Evolutionary conservation across 495 filamentous ascomycete genomes (phyloP), one percentile per base, ranked within the genome.

Genomic region (Penicillium mononematosum): DNA sequence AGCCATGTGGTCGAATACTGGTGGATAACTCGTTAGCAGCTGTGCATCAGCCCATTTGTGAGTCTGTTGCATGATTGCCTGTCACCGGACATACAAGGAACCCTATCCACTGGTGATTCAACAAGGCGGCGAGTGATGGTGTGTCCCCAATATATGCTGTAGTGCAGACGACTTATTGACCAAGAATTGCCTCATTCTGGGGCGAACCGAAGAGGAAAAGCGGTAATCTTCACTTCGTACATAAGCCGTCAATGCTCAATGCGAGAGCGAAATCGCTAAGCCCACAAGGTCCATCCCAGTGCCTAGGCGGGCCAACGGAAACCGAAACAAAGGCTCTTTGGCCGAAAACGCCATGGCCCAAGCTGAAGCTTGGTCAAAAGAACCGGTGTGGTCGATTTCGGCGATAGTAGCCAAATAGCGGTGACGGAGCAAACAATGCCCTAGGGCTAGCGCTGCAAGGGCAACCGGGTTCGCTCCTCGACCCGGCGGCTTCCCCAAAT

Each of bases 1-100:
- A 42, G 11, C 53, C 34, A 31, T 47, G 53, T 47, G 53, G 53
- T 39, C 14, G 7, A 38, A 17, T 14, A 4, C 42, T 54, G 32
- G 43, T 36, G 19, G 52, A 36, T 36, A 47, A 16, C n/a, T 24
- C 44, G 46, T 24, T 27, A 31, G 20, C 17, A 54, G 6, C 42
- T 20, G 43, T 27, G 29, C 14, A 46, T 36, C 27, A 20, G 43
- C 14, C 52, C 41, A 45, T 11, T 45, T 55, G 6, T 12, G 22
- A 24, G 29, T 45, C 14, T 8, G 14, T 39, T 39, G 32, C 43
- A 55, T 55, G 52, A 55, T 52, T 4, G 20, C 31, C 22, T 22
- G 36, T 45, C 24, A 51, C 34, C 51, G 29, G 51, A 32, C 3
- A 20, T 20, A 12, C 41, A 8, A 24, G 41, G 42, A 53, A 53